phyloP scores from a whole-genome alignment of 139 green algal genomes.

The Parachlorella kessleri region DNA sequence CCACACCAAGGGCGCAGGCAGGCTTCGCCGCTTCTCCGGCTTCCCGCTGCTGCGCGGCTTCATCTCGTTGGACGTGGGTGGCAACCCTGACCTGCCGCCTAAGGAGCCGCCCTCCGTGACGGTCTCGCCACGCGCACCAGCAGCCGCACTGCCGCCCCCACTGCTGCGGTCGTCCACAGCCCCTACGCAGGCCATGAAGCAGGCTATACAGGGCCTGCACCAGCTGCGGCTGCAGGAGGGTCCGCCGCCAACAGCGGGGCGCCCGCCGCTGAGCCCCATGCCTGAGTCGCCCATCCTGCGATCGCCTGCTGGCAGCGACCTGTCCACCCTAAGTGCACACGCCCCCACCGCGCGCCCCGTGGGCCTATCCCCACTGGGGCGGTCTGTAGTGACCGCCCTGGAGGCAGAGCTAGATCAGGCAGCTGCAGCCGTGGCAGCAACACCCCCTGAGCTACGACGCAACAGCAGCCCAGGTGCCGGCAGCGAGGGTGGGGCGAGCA shows the following conservation, averaged over 20 bases:
- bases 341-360: constrained; percentile 4
- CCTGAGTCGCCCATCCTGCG: constrained; percentile 15
- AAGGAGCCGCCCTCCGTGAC: neutral
- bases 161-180: constrained; percentile 28
- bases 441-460: too few species aligned
- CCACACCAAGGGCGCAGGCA: constrained; percentile 17
- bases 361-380: constrained; percentile 49
- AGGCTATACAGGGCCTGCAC: constrained; percentile 36
- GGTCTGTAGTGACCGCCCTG: constrained; percentile 55
- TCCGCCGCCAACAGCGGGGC: neutral
- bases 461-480: neutral
- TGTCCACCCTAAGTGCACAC: constrained; percentile 4
- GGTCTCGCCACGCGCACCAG: constrained; percentile 8
- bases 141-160: constrained; percentile 3
- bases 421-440: neutral
- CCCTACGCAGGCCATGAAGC: constrained; percentile 15
- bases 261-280: constrained; percentile 12
- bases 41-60: constrained; percentile 31
- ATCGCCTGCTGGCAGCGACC: neutral
- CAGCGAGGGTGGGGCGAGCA: too few species aligned
- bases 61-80: constrained; percentile 7
- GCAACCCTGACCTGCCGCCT: neutral
- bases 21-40: constrained; percentile 37
- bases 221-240: constrained; percentile 25
- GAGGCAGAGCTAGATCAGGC: constrained; percentile 57